Evolutionary conservation across 192 early-diverging fungal species (phyloP).

Genomic region (Coemansia javaensis): DNA sequence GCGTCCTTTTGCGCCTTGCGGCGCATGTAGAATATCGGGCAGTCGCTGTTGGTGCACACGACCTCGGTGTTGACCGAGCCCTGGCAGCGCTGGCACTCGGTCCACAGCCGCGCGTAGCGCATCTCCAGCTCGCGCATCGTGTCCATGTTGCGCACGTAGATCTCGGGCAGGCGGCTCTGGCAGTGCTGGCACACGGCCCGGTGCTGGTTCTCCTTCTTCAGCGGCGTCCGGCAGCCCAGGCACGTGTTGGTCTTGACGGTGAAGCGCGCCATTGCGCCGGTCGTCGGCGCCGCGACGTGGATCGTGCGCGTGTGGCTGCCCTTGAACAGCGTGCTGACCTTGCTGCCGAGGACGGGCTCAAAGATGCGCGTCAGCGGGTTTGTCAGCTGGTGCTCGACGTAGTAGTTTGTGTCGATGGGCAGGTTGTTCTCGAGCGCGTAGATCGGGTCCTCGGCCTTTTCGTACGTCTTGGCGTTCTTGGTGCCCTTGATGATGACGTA

Average conservation of each 20-base stretch:
- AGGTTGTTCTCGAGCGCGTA: conserved; percentile 98
- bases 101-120: conserved; percentile 86
- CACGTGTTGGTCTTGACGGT: conserved; percentile 88
- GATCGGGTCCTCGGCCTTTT: conserved; percentile 97
- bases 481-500: conserved; percentile 91
- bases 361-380: conserved; percentile 93
- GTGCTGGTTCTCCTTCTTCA: conserved; percentile 58
- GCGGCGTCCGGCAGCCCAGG: conserved; percentile 83
- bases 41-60: conserved; percentile 91
- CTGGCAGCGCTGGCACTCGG: conserved; percentile 96
- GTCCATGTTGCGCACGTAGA: conserved; percentile 73
- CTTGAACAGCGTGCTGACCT: conserved; percentile 71
- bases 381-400: conserved; percentile 92
- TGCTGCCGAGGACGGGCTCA: conserved; percentile 91
- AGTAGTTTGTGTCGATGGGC: conserved; percentile 95
- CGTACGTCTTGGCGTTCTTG: conserved; percentile 86
- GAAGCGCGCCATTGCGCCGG: conserved; percentile 92
- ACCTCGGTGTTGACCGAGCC: conserved; percentile 92
- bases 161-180: conserved; percentile 59
- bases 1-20: conserved; percentile 94
- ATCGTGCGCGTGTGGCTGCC: conserved; percentile 77
- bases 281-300: conserved; percentile 77
- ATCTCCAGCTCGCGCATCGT: conserved; percentile 68
- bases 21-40: conserved; percentile 99
- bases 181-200: conserved; percentile 81